phyloP scores from a whole-genome alignment of 2,329 filamentous ascomycete genomes.

The Juglanconis juglandina region DNA sequence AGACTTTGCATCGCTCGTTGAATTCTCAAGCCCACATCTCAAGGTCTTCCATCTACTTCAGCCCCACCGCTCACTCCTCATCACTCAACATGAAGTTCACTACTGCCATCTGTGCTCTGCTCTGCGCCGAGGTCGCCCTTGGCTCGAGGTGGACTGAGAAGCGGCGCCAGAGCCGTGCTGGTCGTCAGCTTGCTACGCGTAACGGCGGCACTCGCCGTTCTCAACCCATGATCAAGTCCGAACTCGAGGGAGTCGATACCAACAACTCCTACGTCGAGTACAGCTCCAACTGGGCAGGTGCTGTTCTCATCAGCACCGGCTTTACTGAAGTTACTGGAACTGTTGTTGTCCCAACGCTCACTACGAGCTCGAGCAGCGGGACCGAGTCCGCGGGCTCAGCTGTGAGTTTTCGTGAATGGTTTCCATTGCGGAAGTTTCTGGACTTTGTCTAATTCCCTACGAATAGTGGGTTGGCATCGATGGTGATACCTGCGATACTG shows the following conservation, averaged over 20 bases:
- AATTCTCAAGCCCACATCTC: too few species aligned
- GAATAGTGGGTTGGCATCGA: constrained; percentile 56
- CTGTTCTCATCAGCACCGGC: constrained; percentile 46
- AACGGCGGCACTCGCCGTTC: not conserved
- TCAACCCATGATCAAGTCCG: constrained; percentile 9
- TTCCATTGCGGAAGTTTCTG: too few species aligned
- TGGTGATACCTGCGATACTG: constrained; percentile 51
- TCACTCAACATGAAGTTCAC: constrained; percentile 45
- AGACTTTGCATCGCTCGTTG: not conserved
- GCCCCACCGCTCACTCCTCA: not conserved
- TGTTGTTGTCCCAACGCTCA: constrained; percentile 43
- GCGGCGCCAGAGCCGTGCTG: constrained; percentile 30
- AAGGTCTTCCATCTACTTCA: not conserved
- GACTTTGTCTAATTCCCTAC: not conserved
- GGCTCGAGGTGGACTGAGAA: constrained; percentile 42
- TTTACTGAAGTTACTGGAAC: constrained; percentile 50
- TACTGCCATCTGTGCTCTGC: constrained; percentile 30
- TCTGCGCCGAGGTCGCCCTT: constrained; percentile 38
- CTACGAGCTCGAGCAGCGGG: constrained; percentile 30
- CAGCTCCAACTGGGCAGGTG: constrained; percentile 53
- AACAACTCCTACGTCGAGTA: constrained; percentile 15
- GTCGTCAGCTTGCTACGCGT: constrained; percentile 8
- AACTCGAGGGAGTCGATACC: not conserved
- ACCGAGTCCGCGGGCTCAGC: constrained; percentile 45
- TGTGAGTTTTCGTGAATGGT: not conserved